Percentiles rank a stretch among this genome's conserved stretches.
These are phyloP conservation scores for Cercospora brassicicola DNA, from an alignment of 2,329 filamentous ascomycete species.

Conservation along the genomic window DNA sequence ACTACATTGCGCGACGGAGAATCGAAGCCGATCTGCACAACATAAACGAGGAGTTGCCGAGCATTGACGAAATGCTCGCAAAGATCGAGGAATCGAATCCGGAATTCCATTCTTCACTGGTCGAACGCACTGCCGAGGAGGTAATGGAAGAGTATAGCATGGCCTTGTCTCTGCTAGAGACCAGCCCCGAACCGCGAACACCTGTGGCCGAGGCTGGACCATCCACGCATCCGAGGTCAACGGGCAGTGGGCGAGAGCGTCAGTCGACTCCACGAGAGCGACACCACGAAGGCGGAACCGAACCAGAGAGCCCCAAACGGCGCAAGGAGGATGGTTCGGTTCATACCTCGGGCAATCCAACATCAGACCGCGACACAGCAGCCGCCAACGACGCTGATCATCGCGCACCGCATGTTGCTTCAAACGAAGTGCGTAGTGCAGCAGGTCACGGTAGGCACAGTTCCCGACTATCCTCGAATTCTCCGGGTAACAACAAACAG, in stretches of 20 bases:
- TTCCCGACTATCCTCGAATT: background rate
- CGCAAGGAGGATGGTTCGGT: background rate
- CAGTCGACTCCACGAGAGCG: background rate
- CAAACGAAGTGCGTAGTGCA: background rate
- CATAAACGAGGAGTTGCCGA: background rate
- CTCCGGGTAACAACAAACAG: background rate
- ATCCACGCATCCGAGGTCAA: background rate
- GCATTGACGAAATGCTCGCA: background rate
- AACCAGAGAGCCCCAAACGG: background rate
- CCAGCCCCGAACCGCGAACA: background rate
- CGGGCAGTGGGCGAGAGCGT: background rate
- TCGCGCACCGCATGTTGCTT: background rate
- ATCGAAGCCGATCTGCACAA: background rate
- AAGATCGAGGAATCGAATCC: background rate
- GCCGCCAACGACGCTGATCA: background rate
- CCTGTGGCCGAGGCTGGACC: background rate
- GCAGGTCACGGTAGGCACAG: background rate
- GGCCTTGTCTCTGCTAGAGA: background rate
- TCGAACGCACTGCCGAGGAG: background rate
- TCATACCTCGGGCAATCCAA: background rate
- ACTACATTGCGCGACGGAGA: conserved; percentile 2
- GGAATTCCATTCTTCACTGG: background rate
- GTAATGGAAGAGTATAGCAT: background rate
- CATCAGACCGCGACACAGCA: background rate
- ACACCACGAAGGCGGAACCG: background rate